Percentiles rank a stretch among this genome's conserved stretches.
Conservation (phyloP, 139 green algal species). For the Bryopsis sp. region DNA sequence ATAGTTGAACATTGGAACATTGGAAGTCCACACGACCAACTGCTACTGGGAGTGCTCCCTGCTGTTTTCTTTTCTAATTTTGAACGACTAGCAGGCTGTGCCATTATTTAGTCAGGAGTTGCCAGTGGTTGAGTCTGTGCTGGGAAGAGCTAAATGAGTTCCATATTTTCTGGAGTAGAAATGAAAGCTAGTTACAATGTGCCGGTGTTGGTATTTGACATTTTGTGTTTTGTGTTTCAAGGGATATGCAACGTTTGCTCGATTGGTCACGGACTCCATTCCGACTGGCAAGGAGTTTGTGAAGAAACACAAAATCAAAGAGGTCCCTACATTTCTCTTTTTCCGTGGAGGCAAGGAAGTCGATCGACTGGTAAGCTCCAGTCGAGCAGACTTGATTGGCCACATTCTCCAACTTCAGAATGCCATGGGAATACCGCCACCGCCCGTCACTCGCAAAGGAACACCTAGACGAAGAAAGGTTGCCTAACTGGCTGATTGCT, state of each 20-base stretch:
- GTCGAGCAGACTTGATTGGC: conserved; percentile 72
- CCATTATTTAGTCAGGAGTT: too few species aligned
- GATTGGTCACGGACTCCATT: conserved; percentile 39
- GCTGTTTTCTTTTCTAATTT: too few species aligned
- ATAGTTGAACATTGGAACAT: neutral
- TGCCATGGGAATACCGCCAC: conserved; percentile 31
- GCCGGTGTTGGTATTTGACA: conserved; percentile 6
- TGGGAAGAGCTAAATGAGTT: too few species aligned
- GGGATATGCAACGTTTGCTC: conserved; percentile 41
- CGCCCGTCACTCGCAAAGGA: too few species aligned
- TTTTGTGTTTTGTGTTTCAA: neutral
- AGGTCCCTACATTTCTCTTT: conserved; percentile 86
- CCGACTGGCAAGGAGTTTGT: conserved; percentile 28
- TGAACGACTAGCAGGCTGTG: too few species aligned
- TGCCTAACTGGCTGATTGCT: too few species aligned
- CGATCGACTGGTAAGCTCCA: conserved; percentile 62
- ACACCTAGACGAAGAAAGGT: too few species aligned
- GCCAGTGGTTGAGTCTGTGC: too few species aligned
- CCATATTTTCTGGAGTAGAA: too few species aligned
- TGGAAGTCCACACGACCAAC: too few species aligned
- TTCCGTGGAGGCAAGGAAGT: conserved; percentile 54
- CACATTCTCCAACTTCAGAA: conserved; percentile 57
- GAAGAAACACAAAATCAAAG: conserved; percentile 43
- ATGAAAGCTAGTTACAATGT: too few species aligned
- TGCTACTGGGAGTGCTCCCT: too few species aligned